Percentiles rank a stretch among this genome's conserved stretches.
Conservation (phyloP, 345 rosid species). For the Salix suchowensis region DNA sequence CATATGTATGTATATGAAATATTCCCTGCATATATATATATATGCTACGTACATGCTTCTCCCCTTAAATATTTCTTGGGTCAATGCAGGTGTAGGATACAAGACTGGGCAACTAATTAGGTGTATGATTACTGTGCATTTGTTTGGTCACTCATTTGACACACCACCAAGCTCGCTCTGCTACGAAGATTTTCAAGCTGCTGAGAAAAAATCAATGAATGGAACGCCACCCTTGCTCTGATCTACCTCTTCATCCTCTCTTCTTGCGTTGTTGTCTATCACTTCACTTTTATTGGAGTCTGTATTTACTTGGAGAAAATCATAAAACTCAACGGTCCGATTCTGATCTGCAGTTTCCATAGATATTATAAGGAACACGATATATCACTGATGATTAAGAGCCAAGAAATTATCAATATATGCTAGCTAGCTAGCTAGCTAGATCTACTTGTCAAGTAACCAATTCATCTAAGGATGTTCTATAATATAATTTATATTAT, state of each 20-base stretch:
- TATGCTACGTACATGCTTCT: not conserved
- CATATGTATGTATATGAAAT: not conserved
- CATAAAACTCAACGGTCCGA: slow-evolving; percentile 48
- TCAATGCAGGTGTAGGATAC: not conserved
- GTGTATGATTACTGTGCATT: not conserved
- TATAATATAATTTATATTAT: no score
- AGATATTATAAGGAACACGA: not conserved
- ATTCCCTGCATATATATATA: not conserved
- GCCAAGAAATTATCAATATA: not conserved
- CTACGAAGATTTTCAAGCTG: slow-evolving; percentile 26
- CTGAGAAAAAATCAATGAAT: slow-evolving; percentile 62
- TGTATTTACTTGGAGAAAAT: slow-evolving; percentile 65
- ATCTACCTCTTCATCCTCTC: slow-evolving; percentile 50
- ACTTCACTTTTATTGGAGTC: slow-evolving; percentile 58
- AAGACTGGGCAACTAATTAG: not conserved
- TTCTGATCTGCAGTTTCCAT: slow-evolving; percentile 31
- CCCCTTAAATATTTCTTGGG: not conserved
- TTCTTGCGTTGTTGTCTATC: slow-evolving; percentile 38
- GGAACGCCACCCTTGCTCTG: slow-evolving; percentile 29
- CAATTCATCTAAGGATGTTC: rapidly evolving
- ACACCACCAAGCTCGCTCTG: not conserved
- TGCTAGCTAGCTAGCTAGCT: not conserved
- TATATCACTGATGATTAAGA: not conserved
- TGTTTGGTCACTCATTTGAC: not conserved
- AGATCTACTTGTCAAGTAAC: no score